Evolutionary conservation across 164 flowering plant genomes (phyloP).

Genomic region (Tetracentron sinense): DNA sequence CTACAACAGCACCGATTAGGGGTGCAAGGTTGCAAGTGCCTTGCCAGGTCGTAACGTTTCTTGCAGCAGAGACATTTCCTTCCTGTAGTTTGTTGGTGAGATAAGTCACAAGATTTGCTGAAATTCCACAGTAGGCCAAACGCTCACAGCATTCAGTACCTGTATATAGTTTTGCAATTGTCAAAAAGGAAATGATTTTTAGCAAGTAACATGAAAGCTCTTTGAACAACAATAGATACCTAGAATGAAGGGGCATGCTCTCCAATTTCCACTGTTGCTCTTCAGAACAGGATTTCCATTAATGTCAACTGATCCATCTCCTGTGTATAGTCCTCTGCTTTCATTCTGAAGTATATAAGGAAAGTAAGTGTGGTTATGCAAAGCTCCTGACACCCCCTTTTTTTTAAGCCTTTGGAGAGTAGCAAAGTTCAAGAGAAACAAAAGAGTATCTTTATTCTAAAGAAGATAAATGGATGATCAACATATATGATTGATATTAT

Average conservation of each 20-base stretch:
- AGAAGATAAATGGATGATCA: neutral
- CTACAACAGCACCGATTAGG: slow-evolving; percentile 80
- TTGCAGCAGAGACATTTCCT: slow-evolving; percentile 80
- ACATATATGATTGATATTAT: no score
- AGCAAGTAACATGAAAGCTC: neutral
- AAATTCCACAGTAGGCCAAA: slow-evolving; percentile 83
- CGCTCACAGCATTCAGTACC: slow-evolving; percentile 94
- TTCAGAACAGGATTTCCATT: slow-evolving; percentile 65
- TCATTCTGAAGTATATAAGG: slow-evolving; percentile 29
- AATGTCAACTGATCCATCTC: slow-evolving; percentile 86
- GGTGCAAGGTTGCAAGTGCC: slow-evolving; percentile 90
- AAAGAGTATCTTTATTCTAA: neutral
- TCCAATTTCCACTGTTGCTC: slow-evolving; percentile 79
- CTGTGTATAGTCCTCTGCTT: slow-evolving; percentile 44
- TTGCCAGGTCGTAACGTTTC: slow-evolving; percentile 83
- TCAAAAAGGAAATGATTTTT: neutral
- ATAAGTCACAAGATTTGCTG: slow-evolving; percentile 82
- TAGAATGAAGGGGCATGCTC: slow-evolving; percentile 84
- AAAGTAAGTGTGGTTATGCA: neutral
- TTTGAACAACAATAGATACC: slow-evolving; percentile 31
- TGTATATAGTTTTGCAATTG: slow-evolving; percentile 24
- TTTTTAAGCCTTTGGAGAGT: neutral
- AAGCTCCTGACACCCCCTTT: neutral
- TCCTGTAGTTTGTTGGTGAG: slow-evolving; percentile 64
- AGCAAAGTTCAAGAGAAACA: neutral